Evolutionary conservation across 768 basidiomycete species (phyloP).

Genomic region (Krasilnikovozyma curviuscula): DNA sequence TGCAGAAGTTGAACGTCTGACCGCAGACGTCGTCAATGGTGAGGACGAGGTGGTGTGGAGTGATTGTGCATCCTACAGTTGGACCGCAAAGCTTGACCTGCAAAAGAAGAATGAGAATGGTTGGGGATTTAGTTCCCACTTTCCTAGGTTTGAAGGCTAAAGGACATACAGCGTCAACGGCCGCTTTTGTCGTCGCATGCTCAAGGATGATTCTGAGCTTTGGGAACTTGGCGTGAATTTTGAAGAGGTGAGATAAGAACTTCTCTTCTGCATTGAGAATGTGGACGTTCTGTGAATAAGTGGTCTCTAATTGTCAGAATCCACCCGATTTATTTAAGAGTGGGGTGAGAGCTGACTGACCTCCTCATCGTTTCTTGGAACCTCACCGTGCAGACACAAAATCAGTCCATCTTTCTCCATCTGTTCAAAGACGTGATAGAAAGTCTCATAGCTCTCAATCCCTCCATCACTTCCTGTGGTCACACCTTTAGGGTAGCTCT

Average conservation of each 20-base stretch:
- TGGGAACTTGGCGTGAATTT: conserved; percentile 67
- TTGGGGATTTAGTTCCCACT: neutral
- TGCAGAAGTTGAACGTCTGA: conserved; percentile 89
- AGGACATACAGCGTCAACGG: conserved; percentile 51
- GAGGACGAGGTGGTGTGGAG: conserved; percentile 81
- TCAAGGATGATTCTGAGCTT: conserved; percentile 84
- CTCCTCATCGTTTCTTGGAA: conserved; percentile 61
- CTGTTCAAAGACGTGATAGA: conserved; percentile 77
- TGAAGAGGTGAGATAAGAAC: conserved; percentile 71
- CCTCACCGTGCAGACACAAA: conserved; percentile 88
- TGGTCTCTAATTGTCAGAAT: neutral
- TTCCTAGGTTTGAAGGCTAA: neutral
- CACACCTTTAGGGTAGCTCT: conserved; percentile 91
- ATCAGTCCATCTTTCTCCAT: conserved; percentile 92
- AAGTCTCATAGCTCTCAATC: conserved; percentile 83
- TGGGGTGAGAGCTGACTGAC: conserved; percentile 18
- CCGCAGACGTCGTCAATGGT: conserved; percentile 95
- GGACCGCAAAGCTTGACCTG: conserved; percentile 33
- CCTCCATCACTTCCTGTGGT: conserved; percentile 94
- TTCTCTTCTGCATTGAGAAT: conserved; percentile 78
- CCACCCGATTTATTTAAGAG: neutral
- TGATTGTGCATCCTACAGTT: conserved; percentile 90
- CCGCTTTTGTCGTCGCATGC: conserved; percentile 83
- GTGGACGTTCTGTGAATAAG: conserved; percentile 50
- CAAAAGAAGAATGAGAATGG: conserved; percentile 12